Base-by-base conservation (phyloP, 2,329 filamentous ascomycete genomes). In the Fusarium oxysporum region DNA sequence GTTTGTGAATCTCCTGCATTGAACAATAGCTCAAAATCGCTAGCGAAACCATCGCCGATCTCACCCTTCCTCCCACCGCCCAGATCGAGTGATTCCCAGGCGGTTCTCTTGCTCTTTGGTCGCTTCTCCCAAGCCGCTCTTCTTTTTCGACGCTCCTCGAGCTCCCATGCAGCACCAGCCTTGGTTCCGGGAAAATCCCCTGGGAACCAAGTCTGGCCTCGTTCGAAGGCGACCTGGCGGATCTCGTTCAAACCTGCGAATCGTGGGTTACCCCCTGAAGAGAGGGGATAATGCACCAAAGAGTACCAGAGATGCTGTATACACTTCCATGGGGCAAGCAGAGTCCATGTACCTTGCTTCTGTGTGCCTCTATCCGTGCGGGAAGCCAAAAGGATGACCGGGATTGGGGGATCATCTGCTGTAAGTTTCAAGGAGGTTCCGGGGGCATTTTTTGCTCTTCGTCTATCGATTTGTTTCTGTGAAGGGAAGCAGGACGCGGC, bases 321-420 rank as follows among this genome's bases (percentile, higher is more conserved):
- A 76, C 93, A 97, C 79, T 93, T 95, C 94, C 96, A 98, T 0
- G 96, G 96, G 6, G 96, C 87, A 30, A 98, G 85, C 3, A 98
- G 80, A 1, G 92, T 96, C 94, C 95, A 98, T 0, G 87, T 91
- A 0, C 92, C 92, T 53, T 92, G 90, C 3, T 85, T 83, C 51
- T 87, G 87, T 16, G 81, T 83, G 41, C 83, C 82, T 3, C 80
- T 76, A 16, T 82, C 80, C 14, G 86, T 80, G 7, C 90, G 87
- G 16, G 89, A 90, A 38, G 91, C 86, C 8, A 94, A 86, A 10
- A 97, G 82, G 3, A 96, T 85, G 43, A 96, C 82, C 2, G 96
- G 96, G 21, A 98, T 96, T 4, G 88, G 84, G 3, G 93, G 93
- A 77, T 98, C 95, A 13, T 84, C 85, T 2, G 85, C 72, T 13